Conservation (phyloP, 1,284 basidiomycete species). For the Thecaphora thlaspeos region DNA sequence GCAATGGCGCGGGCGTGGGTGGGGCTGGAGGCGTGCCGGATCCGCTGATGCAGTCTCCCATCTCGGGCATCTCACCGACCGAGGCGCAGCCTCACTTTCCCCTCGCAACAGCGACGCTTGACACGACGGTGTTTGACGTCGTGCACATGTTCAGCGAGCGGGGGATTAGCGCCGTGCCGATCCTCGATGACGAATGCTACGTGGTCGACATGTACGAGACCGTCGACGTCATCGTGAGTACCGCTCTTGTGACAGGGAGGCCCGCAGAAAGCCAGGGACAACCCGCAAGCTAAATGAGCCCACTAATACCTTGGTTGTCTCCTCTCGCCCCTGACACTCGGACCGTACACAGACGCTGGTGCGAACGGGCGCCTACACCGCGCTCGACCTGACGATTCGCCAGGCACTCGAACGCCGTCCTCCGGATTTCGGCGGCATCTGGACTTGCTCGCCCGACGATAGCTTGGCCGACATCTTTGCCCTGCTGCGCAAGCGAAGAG, state of each 20-base stretch:
- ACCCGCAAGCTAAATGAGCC: too few species aligned
- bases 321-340: neutral
- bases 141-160: constrained; percentile 98
- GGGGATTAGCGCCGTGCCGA: constrained; percentile 94
- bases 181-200: constrained; percentile 86
- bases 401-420: constrained; percentile 83
- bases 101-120: constrained; percentile 84
- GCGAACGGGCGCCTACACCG: constrained; percentile 88
- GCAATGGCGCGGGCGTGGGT: neutral
- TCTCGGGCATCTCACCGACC: neutral
- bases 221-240: constrained; percentile 79
- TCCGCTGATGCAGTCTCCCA: neutral
- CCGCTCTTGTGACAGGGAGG: too few species aligned
- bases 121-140: constrained; percentile 93
- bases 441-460: constrained; percentile 89
- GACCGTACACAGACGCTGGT: constrained; percentile 63
- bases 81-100: constrained; percentile 78
- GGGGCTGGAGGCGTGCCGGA: neutral
- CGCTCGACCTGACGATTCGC: constrained; percentile 89
- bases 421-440: constrained; percentile 92
- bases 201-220: constrained; percentile 98
- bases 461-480: constrained; percentile 89
- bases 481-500: constrained; percentile 85
- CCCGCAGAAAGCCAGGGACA: too few species aligned
- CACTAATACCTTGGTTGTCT: neutral